Evolutionary conservation across 2,329 filamentous ascomycete species (phyloP).

Genomic region (Xylariaceae sp.): DNA sequence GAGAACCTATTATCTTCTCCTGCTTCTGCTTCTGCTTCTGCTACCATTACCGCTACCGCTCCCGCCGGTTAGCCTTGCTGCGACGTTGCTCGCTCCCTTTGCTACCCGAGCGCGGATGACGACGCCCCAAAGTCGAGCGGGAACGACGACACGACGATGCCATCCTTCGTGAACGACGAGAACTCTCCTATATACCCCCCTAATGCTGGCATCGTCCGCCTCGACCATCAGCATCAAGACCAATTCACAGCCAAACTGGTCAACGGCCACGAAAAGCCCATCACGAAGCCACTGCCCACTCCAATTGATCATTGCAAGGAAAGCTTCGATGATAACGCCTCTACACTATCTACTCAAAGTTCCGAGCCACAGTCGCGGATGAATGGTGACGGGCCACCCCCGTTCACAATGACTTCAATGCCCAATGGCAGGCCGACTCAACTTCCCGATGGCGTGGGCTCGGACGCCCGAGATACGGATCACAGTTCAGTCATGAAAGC

Average conservation of each 20-base stretch:
- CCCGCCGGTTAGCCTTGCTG: neutral
- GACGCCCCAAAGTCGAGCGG: slow-evolving; percentile 4
- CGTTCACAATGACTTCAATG: slow-evolving; percentile 65
- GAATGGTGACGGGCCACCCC: slow-evolving; percentile 51
- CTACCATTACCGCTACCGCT: neutral
- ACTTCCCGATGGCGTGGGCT: slow-evolving; percentile 40
- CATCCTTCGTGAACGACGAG: slow-evolving; percentile 59
- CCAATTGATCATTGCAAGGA: slow-evolving; percentile 51
- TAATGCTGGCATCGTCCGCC: slow-evolving; percentile 41
- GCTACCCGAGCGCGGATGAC: slow-evolving; percentile 17
- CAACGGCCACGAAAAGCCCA: slow-evolving; percentile 38
- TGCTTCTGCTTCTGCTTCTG: neutral
- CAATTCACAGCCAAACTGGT: slow-evolving; percentile 38
- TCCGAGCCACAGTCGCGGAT: slow-evolving; percentile 54
- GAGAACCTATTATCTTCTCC: neutral
- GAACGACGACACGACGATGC: slow-evolving; percentile 53
- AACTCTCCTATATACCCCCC: slow-evolving; percentile 42
- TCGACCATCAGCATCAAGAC: slow-evolving; percentile 37
- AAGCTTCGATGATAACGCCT: slow-evolving; percentile 61
- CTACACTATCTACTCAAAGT: slow-evolving; percentile 58
- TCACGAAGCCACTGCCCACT: slow-evolving; percentile 45
- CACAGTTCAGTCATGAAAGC: slow-evolving; percentile 2
- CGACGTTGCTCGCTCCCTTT: slow-evolving; percentile 5
- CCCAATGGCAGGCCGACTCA: slow-evolving; percentile 60
- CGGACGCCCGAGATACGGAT: slow-evolving; percentile 40